phyloP scores from a whole-genome alignment of 495 filamentous ascomycete genomes.

The Penicillium paxilli region DNA sequence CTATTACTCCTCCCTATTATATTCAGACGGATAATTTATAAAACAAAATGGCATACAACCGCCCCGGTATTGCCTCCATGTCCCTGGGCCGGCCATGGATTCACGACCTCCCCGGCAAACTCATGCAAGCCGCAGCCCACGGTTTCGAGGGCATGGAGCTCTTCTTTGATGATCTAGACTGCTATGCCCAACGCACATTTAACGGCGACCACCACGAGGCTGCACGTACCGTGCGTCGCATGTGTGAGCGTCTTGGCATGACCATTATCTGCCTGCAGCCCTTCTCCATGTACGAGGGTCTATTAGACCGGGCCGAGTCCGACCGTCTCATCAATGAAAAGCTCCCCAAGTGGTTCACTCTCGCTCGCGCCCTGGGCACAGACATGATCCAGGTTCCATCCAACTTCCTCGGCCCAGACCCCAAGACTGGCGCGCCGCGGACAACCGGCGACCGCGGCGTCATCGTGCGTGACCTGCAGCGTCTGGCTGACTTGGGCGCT shows the following conservation, averaged over 20 bases:
- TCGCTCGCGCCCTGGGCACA: conserved; percentile 63
- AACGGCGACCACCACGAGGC: conserved; percentile 55
- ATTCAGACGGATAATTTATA: not conserved
- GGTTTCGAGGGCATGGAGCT: conserved; percentile 74
- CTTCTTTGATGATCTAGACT: conserved; percentile 76
- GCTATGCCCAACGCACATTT: conserved; percentile 59
- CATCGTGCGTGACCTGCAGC: conserved; percentile 64
- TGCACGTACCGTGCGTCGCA: conserved; percentile 50
- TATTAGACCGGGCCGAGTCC: conserved; percentile 63
- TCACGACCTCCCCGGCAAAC: conserved; percentile 64
- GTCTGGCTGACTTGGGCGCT: conserved; percentile 66
- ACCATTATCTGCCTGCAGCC: conserved; percentile 73
- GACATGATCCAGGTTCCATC: conserved; percentile 75
- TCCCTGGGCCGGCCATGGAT: conserved; percentile 68
- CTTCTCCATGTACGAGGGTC: conserved; percentile 77
- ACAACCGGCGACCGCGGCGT: conserved; percentile 56
- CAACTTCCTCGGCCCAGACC: conserved; percentile 62
- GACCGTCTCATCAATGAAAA: conserved; percentile 55
- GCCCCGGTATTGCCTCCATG: conserved; percentile 65
- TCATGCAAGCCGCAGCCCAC: conserved; percentile 62
- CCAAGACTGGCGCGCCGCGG: conserved; percentile 23
- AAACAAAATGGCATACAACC: conserved; percentile 39
- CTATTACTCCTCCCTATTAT: not conserved
- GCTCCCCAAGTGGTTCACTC: conserved; percentile 66
- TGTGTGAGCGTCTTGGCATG: conserved; percentile 60